phyloP scores from a whole-genome alignment of 1,284 basidiomycete genomes.

The Moesziomyces parantarcticus region DNA sequence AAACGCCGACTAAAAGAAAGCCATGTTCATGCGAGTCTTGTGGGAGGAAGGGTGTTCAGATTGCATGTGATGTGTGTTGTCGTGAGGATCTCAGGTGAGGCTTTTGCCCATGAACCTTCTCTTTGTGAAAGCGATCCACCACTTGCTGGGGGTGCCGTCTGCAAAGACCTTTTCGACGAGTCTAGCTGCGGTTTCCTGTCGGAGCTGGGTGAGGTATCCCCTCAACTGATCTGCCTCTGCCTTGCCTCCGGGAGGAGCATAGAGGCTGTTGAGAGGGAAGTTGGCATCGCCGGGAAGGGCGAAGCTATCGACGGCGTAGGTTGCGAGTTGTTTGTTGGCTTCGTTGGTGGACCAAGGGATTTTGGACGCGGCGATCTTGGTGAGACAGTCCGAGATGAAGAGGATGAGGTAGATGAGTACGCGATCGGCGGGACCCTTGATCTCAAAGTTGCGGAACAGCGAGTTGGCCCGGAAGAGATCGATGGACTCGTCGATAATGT shows the following conservation, averaged over 20 bases:
- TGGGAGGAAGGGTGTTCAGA: background rate
- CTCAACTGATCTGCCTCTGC: slow-evolving; percentile 89
- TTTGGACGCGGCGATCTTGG: slow-evolving; percentile 68
- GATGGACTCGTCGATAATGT: slow-evolving; percentile 95
- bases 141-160: slow-evolving; percentile 94
- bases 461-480: slow-evolving; percentile 99
- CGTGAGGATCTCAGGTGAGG: slow-evolving; percentile 23
- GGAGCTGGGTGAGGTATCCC: slow-evolving; percentile 88
- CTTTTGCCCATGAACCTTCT: slow-evolving; percentile 67
- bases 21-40: too few relatives aligned
- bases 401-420: slow-evolving; percentile 97
- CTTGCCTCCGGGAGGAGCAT: slow-evolving; percentile 81
- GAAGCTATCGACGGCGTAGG: slow-evolving; percentile 87
- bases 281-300: slow-evolving; percentile 94
- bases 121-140: slow-evolving; percentile 97
- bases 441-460: slow-evolving; percentile 99
- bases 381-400: slow-evolving; percentile 96
- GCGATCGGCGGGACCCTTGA: slow-evolving; percentile 95
- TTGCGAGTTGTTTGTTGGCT: slow-evolving; percentile 87
- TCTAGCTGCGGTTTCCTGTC: slow-evolving; percentile 88
- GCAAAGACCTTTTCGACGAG: slow-evolving; percentile 86
- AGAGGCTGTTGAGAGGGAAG: slow-evolving; percentile 92
- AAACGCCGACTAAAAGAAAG: too few relatives aligned
- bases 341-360: slow-evolving; percentile 73
- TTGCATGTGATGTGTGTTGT: background rate